Conservation (phyloP, 1,284 basidiomycete species). For the Papiliotrema nemorosa region DNA sequence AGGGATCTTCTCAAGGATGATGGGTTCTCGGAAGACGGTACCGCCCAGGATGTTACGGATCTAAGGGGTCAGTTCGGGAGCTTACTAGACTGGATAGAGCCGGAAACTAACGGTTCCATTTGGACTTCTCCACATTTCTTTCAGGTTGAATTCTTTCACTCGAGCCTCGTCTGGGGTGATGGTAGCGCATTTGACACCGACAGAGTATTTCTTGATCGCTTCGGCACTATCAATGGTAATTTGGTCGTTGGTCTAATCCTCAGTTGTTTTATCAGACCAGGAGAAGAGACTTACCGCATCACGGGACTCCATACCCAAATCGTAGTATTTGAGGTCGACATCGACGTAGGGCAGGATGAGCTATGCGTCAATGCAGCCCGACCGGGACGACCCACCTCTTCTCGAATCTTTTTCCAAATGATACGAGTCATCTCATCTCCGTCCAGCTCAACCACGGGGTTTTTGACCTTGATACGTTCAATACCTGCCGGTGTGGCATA, state of each 20-base stretch:
- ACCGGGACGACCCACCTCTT: slow-evolving; percentile 63
- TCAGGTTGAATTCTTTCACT: slow-evolving; percentile 80
- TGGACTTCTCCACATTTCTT: slow-evolving; percentile 96
- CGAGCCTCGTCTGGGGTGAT: slow-evolving; percentile 89
- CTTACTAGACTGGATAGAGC: not conserved
- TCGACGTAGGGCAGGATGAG: slow-evolving; percentile 92
- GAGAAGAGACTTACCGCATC: slow-evolving; percentile 61
- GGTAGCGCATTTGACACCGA: slow-evolving; percentile 83
- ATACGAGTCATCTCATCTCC: slow-evolving; percentile 97
- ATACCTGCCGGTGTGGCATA: slow-evolving; percentile 28
- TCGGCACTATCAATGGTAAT: slow-evolving; percentile 92
- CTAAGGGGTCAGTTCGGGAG: slow-evolving; percentile 41
- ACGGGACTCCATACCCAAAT: slow-evolving; percentile 87
- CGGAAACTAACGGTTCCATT: slow-evolving; percentile 74
- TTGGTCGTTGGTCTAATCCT: slow-evolving; percentile 77
- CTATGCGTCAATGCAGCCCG: slow-evolving; percentile 32
- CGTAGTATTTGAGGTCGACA: slow-evolving; percentile 97
- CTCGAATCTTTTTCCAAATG: slow-evolving; percentile 98
- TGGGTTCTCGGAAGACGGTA: slow-evolving; percentile 98
- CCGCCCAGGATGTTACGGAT: slow-evolving; percentile 97
- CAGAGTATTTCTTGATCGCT: slow-evolving; percentile 79
- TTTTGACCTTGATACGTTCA: slow-evolving; percentile 65
- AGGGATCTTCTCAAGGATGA: slow-evolving; percentile 85
- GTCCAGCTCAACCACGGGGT: slow-evolving; percentile 94
- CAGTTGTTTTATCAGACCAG: not conserved